A percentile compares a stretch with the other conserved stretches of the same genome.
Conservation (phyloP, 805 yeast species). For the Metschnikowia chrysomelidarum region DNA sequence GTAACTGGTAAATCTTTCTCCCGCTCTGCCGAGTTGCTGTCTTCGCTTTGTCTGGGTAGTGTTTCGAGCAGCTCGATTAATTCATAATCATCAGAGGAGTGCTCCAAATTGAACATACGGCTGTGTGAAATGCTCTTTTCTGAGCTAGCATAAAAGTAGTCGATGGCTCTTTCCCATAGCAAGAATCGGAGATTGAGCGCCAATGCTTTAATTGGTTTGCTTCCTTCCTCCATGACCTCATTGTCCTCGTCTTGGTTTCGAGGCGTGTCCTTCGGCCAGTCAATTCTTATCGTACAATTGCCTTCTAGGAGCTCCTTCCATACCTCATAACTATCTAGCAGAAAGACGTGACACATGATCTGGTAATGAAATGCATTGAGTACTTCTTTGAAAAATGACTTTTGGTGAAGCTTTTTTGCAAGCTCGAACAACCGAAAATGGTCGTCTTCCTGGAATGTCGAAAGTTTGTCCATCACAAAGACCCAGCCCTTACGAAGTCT, state of each 20-base stretch:
- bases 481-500: too few relatives aligned
- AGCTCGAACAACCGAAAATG: conserved; percentile 31
- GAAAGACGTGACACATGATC: conserved; percentile 46
- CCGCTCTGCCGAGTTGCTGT: not conserved
- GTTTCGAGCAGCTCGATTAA: conserved; percentile 32
- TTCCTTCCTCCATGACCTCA: conserved; percentile 45
- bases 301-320: conserved; percentile 52
- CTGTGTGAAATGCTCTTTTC: conserved; percentile 9
- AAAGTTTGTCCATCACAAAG: conserved; percentile 34
- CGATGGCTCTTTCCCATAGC: conserved; percentile 70
- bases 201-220: conserved; percentile 32
- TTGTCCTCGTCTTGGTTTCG: conserved; percentile 15
- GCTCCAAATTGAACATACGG: conserved; percentile 24
- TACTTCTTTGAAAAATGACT: conserved; percentile 31
- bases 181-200: conserved; percentile 66
- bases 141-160: conserved; percentile 35
- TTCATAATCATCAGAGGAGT: conserved; percentile 34
- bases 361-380: conserved; percentile 56
- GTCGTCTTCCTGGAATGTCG: conserved; percentile 37
- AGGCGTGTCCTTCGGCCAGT: conserved; percentile 8
- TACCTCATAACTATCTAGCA: conserved; percentile 30
- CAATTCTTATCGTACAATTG: conserved; percentile 27
- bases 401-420: conserved; percentile 31
- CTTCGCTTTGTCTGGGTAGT: conserved; percentile 6
- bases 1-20: not conserved